Evolutionary conservation across 1,284 basidiomycete species (phyloP).

Genomic region (Microbotryum silenes-acaulis): DNA sequence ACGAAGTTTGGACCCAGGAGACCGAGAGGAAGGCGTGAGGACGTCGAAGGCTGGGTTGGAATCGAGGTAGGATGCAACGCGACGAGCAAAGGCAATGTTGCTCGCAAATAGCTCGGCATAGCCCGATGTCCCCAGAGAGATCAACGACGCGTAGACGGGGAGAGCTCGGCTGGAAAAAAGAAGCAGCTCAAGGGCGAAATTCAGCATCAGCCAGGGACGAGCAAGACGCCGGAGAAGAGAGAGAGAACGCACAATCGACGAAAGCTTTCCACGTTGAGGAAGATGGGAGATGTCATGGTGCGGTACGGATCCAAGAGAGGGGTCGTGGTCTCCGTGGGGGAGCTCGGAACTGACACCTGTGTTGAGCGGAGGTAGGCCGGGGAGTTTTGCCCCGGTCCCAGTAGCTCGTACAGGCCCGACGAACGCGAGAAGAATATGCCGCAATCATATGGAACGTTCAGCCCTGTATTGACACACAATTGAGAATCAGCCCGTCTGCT

Average conservation of each 20-base stretch:
- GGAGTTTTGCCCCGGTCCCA: slow-evolving; percentile 40
- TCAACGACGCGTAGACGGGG: slow-evolving; percentile 46
- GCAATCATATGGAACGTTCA: slow-evolving; percentile 48
- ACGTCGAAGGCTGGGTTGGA: slow-evolving; percentile 38
- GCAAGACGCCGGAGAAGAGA: neutral
- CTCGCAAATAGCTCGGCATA: slow-evolving; percentile 44
- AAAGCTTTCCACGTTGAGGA: slow-evolving; percentile 47
- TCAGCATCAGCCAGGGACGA: neutral
- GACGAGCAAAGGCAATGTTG: slow-evolving; percentile 45
- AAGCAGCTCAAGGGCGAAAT: neutral
- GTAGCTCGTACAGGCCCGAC: slow-evolving; percentile 39
- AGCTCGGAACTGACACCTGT: slow-evolving; percentile 1
- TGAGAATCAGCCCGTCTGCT: neutral
- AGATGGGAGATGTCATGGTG: slow-evolving; percentile 42
- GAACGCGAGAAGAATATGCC: slow-evolving; percentile 47
- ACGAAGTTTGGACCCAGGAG: neutral
- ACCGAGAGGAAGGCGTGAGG: slow-evolving; percentile 35
- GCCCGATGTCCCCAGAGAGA: slow-evolving; percentile 45
- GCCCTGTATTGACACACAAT: slow-evolving; percentile 3
- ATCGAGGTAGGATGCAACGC: slow-evolving; percentile 29
- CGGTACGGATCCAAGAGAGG: slow-evolving; percentile 17
- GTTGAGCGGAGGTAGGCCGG: slow-evolving; percentile 43
- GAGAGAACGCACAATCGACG: slow-evolving; percentile 40
- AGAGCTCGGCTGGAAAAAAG: slow-evolving; percentile 40
- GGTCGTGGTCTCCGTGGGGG: neutral